phyloP scores from a whole-genome alignment of 2,329 filamentous ascomycete species.

The Fusarium solani-melongenae region DNA sequence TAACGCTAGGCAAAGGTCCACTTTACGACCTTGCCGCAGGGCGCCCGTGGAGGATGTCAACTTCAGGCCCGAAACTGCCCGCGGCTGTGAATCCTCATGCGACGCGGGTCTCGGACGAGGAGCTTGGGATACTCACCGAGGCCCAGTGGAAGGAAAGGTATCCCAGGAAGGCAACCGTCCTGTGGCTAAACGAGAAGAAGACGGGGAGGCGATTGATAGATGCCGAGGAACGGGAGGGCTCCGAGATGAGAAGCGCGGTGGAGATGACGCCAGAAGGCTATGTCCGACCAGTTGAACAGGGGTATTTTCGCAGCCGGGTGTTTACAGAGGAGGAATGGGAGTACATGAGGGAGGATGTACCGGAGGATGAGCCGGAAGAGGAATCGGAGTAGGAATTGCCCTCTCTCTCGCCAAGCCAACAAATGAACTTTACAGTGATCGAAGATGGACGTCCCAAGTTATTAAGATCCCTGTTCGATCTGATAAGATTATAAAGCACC shows the following conservation, averaged over 20 bases:
- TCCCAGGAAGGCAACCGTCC: background rate
- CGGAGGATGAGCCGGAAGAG: background rate
- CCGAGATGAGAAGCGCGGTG: background rate
- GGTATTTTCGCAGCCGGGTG: background rate
- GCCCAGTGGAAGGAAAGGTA: background rate
- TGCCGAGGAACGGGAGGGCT: background rate
- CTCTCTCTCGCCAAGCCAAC: too few species aligned
- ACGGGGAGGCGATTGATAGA: background rate
- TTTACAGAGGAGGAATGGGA: background rate
- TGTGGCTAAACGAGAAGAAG: background rate
- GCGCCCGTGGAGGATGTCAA: background rate
- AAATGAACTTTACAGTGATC: too few species aligned
- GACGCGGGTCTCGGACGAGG: background rate
- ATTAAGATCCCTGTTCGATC: too few species aligned
- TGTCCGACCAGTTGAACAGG: background rate
- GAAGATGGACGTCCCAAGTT: too few species aligned
- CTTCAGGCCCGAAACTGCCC: background rate
- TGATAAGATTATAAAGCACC: too few species aligned
- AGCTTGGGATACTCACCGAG: background rate
- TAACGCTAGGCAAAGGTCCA: background rate
- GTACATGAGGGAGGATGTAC: background rate
- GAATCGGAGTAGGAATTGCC: background rate
- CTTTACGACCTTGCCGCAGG: background rate
- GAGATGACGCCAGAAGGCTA: constrained; percentile 2
- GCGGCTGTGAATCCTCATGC: background rate